A percentile compares a stretch with the other conserved stretches of the same genome.
These are phyloP conservation scores for Polygonum aviculare DNA, from an alignment of 148 eudicot species.

Conservation along the genomic window DNA sequence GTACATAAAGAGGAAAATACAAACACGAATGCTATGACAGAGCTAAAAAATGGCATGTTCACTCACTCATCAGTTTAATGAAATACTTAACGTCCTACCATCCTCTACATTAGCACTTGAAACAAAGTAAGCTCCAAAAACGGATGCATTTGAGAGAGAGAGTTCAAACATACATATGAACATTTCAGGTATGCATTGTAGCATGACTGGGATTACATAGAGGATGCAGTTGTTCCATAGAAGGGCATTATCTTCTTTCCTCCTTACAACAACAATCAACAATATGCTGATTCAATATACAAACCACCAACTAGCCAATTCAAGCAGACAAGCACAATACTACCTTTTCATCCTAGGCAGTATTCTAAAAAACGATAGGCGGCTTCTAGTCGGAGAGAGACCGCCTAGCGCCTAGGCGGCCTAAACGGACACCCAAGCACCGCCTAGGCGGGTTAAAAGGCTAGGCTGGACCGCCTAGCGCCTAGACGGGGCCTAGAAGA, in stretches of 20 bases:
- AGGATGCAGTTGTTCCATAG: no score
- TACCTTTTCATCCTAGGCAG: not conserved
- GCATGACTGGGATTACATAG: not conserved
- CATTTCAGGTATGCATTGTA: not conserved
- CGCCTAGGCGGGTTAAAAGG: no score
- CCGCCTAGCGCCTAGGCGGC: no score
- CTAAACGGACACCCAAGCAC: no score
- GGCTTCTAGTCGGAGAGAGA: no score
- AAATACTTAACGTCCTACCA: not conserved
- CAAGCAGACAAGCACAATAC: not conserved
- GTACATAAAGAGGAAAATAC: not conserved
- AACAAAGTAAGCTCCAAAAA: not conserved
- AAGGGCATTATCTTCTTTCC: not conserved
- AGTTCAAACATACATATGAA: not conserved
- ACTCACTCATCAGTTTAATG: not conserved
- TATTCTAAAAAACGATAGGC: no score
- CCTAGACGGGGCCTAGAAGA: no score
- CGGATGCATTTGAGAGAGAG: not conserved
- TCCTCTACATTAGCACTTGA: not conserved
- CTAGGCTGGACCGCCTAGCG: no score
- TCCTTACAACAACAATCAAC: not conserved
- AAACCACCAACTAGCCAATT: not conserved
- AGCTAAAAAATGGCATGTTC: not conserved
- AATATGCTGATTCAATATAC: not conserved
- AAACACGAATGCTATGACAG: not conserved